Evolutionary conservation across 2,329 filamentous ascomycete genomes (phyloP), one percentile per base, ranked within the genome.

Genomic region (Colletotrichum chlorophyti): DNA sequence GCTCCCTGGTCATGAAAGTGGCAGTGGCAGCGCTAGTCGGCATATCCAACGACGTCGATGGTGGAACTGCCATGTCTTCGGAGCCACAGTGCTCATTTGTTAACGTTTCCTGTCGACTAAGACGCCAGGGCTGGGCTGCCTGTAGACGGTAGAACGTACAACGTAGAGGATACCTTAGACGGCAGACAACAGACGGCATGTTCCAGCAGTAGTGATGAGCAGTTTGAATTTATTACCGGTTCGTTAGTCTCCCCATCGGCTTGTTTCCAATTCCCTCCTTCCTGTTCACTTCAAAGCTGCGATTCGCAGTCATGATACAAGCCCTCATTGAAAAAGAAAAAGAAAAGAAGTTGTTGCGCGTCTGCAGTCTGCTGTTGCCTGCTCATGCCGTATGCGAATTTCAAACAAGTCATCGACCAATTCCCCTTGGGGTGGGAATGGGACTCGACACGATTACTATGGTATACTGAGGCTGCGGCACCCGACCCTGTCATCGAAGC

Each of bases 171-270:
- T n/a, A n/a, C n/a, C n/a, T n/a, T n/a, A n/a, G n/a, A n/a, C n/a
- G n/a, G n/a, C n/a, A n/a, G n/a, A n/a, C n/a, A n/a, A n/a, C n/a
- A n/a, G n/a, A n/a, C n/a, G n/a, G n/a, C n/a, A n/a, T n/a, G n/a
- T n/a, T n/a, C n/a, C n/a, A n/a, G n/a, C n/a, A n/a, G n/a, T n/a
- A n/a, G n/a, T n/a, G n/a, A n/a, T n/a, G n/a, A n/a, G n/a, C n/a
- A n/a, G n/a, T n/a, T n/a, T 43, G 45, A 45, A 40, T 59, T 26
- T 31, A 26, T 45, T 43, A 23, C 50, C 19, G 26, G 43, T 57
- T 59, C 57, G 45, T 49, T 51, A 57, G 43, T 50, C 51, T 59
- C 43, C 38, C 55, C 55, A 59, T 59, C 51, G 43, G 51, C 45
- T 55, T 54, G 38, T 32, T 37, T 53, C 23, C 35, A 42, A 29